These are phyloP conservation scores for Amauroascus niger DNA, from an alignment of 2,329 filamentous ascomycete genomes.

Conservation along the genomic window DNA sequence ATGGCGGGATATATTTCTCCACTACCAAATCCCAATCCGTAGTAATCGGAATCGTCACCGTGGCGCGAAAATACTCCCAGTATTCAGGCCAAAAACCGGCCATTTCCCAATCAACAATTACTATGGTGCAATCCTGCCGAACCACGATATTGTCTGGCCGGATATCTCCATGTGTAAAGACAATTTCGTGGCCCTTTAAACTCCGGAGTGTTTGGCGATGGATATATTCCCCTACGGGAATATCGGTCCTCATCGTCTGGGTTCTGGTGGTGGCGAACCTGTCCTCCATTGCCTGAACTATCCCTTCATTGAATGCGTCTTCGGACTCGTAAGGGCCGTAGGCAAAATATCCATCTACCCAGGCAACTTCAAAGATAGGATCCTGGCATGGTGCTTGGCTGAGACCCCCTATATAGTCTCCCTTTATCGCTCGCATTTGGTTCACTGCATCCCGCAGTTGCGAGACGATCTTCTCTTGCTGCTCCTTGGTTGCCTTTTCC, in stretches of 20 bases:
- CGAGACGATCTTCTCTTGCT: conserved; percentile 4
- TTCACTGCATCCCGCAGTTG: conserved; percentile 8
- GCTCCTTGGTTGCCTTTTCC: neutral
- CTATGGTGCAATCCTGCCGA: conserved; percentile 18
- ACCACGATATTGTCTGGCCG: conserved; percentile 23
- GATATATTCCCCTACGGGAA: conserved; percentile 3
- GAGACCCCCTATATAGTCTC: conserved; percentile 9
- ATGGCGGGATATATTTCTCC: conserved; percentile 17
- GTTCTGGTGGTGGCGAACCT: neutral
- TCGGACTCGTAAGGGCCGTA: conserved; percentile 13
- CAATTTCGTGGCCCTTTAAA: conserved; percentile 12
- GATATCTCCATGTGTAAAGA: conserved; percentile 20
- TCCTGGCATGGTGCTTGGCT: neutral
- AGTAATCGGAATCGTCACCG: neutral
- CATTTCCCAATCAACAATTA: conserved; percentile 23
- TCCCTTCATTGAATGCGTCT: conserved; percentile 8
- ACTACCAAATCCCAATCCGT: conserved; percentile 17
- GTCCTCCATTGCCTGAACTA: conserved; percentile 5
- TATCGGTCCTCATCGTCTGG: neutral
- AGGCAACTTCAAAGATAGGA: conserved; percentile 6
- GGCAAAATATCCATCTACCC: neutral
- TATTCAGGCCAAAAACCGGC: conserved; percentile 23
- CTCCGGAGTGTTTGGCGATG: conserved; percentile 17
- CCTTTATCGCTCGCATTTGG: conserved; percentile 10
- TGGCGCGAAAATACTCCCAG: conserved; percentile 21